phyloP scores from a whole-genome alignment of 345 rosid species.

The Ricinus communis region DNA sequence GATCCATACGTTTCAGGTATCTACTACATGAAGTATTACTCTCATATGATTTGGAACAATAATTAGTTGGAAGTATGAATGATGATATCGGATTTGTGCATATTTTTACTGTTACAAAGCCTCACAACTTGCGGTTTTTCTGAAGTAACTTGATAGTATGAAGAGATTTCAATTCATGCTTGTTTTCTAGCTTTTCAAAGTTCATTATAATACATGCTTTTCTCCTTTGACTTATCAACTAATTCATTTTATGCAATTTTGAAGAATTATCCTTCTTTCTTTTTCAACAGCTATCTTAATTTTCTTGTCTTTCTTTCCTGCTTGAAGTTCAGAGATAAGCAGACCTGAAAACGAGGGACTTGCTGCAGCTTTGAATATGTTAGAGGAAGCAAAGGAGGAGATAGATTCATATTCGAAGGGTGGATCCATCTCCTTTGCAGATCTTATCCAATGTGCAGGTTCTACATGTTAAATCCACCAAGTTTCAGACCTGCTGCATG shows the following conservation, averaged over 20 bases:
- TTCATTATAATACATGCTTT: background rate
- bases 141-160: no score
- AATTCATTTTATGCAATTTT: background rate
- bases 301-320: constrained; percentile 24
- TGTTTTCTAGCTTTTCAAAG: background rate
- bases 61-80: background rate
- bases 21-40: constrained; percentile 18
- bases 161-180: background rate
- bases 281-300: constrained; percentile 8
- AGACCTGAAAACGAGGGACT: constrained; percentile 87
- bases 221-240: background rate
- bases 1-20: constrained; percentile 88
- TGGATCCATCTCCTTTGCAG: constrained; percentile 84
- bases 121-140: no score
- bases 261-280: constrained; percentile 4
- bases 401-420: constrained; percentile 85
- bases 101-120: background rate
- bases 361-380: constrained; percentile 50
- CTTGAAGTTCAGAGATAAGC: constrained; percentile 90
- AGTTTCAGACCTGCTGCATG: constrained; percentile 1
- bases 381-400: constrained; percentile 69
- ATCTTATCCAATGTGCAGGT: constrained; percentile 82
- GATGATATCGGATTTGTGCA: background rate
- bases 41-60: background rate
- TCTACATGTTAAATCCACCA: constrained; percentile 5